These are phyloP conservation scores for Castanopsis chinensis DNA, from an alignment of 306 rosid species.

Conservation along the genomic window DNA sequence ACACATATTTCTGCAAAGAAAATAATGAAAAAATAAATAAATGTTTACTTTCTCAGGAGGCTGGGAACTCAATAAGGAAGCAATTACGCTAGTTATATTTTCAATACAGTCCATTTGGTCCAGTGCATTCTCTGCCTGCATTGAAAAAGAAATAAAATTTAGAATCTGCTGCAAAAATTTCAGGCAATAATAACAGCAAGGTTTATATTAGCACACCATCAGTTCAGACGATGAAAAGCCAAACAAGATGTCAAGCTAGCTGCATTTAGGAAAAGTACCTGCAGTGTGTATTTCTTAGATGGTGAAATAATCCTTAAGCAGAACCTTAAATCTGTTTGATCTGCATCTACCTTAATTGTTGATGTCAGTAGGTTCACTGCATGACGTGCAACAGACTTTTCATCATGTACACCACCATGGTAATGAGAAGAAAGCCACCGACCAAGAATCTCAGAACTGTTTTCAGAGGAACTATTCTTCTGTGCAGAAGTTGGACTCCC, in stretches of 20 bases:
- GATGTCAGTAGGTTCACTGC: constrained; percentile 80
- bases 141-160: constrained; percentile 1
- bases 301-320: constrained; percentile 90
- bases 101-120: constrained; percentile 93
- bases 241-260: background rate
- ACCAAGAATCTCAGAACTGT: constrained; percentile 61
- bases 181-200: background rate
- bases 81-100: constrained; percentile 77
- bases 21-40: background rate
- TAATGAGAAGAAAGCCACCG: constrained; percentile 87
- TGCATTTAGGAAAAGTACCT: constrained; percentile 43
- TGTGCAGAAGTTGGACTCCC: constrained; percentile 54
- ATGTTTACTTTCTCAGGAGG: constrained; percentile 50
- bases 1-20: constrained; percentile 4
- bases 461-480: constrained; percentile 46
- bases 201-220: constrained; percentile 14
- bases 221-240: constrained; percentile 10
- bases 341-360: constrained; percentile 75
- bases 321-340: constrained; percentile 78
- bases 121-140: constrained; percentile 78
- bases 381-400: constrained; percentile 62
- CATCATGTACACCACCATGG: constrained; percentile 77
- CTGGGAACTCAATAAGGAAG: constrained; percentile 71
- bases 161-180: too few species aligned
- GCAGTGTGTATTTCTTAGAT: constrained; percentile 66